These are phyloP conservation scores for Heliamphora exappendiculata DNA, from an alignment of 148 eudicot species.

Conservation along the genomic window DNA sequence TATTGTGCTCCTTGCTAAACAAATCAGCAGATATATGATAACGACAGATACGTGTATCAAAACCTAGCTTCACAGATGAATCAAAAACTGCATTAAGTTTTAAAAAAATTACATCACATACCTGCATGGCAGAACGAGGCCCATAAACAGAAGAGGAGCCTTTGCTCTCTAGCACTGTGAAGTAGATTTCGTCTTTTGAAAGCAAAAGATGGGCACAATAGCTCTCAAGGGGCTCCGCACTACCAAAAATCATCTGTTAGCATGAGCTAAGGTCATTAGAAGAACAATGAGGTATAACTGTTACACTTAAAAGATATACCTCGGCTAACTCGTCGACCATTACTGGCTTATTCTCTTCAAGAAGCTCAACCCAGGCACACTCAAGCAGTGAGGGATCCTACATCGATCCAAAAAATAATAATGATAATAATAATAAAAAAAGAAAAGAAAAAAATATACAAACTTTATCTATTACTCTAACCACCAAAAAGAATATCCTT, in stretches of 20 bases:
- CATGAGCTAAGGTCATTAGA: constrained; percentile 25
- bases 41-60: neutral
- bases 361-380: constrained; percentile 96
- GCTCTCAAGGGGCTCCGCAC: constrained; percentile 82
- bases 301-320: constrained; percentile 42
- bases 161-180: constrained; percentile 56
- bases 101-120: constrained; percentile 17
- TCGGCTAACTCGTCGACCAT: constrained; percentile 76
- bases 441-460: neutral
- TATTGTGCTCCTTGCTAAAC: neutral
- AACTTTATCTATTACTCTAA: neutral
- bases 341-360: constrained; percentile 60
- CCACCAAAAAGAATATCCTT: constrained; percentile 9
- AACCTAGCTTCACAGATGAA: neutral
- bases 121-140: constrained; percentile 76
- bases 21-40: neutral
- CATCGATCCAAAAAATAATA: too few relatives aligned
- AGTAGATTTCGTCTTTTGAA: constrained; percentile 81
- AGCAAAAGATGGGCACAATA: constrained; percentile 85
- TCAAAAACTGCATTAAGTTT: neutral
- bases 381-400: constrained; percentile 86
- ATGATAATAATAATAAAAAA: too few relatives aligned
- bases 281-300: constrained; percentile 15
- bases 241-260: constrained; percentile 92
- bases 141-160: constrained; percentile 60